These are phyloP conservation scores for Thermochaetoides dissita DNA, from an alignment of 2,329 filamentous ascomycete species.

Conservation along the genomic window DNA sequence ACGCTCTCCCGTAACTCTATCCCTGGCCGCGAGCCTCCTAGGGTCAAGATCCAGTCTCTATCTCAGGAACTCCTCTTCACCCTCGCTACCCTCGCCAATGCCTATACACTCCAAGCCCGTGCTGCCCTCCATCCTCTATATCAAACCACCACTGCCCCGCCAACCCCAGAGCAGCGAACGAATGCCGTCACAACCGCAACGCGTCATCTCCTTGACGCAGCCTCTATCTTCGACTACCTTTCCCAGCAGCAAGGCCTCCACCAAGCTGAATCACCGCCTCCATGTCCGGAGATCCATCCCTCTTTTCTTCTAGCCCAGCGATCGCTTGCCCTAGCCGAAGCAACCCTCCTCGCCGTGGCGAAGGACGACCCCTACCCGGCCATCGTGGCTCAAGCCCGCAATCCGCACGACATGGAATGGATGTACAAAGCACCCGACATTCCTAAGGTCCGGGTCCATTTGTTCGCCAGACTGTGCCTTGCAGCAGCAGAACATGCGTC, in stretches of 20 bases:
- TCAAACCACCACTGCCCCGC: slow-evolving; percentile 45
- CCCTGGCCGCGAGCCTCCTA: slow-evolving; percentile 40
- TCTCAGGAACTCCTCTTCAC: slow-evolving; percentile 75
- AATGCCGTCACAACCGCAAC: slow-evolving; percentile 60
- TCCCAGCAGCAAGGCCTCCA: slow-evolving; percentile 36
- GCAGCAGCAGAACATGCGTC: slow-evolving; percentile 79
- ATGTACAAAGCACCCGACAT: slow-evolving; percentile 88
- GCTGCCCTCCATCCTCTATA: slow-evolving; percentile 61
- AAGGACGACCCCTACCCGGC: slow-evolving; percentile 92
- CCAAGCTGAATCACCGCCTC: slow-evolving; percentile 21
- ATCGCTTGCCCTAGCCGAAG: slow-evolving; percentile 66
- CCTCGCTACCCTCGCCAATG: slow-evolving; percentile 62
- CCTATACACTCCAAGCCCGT: slow-evolving; percentile 59
- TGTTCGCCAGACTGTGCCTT: slow-evolving; percentile 78
- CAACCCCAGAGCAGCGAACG: slow-evolving; percentile 51
- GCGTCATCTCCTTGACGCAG: slow-evolving; percentile 62
- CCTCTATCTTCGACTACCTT: slow-evolving; percentile 64
- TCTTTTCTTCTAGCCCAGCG: slow-evolving; percentile 41
- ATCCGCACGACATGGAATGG: slow-evolving; percentile 80
- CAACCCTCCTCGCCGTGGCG: slow-evolving; percentile 74
- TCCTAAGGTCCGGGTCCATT: slow-evolving; percentile 72
- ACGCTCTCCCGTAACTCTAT: slow-evolving; percentile 52
- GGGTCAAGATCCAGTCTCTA: slow-evolving; percentile 58
- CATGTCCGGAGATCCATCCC: slow-evolving; percentile 40
- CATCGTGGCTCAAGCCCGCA: slow-evolving; percentile 65